Conservation (phyloP, 441 rosid species). For the Cnidoscolus chayamansa region DNA sequence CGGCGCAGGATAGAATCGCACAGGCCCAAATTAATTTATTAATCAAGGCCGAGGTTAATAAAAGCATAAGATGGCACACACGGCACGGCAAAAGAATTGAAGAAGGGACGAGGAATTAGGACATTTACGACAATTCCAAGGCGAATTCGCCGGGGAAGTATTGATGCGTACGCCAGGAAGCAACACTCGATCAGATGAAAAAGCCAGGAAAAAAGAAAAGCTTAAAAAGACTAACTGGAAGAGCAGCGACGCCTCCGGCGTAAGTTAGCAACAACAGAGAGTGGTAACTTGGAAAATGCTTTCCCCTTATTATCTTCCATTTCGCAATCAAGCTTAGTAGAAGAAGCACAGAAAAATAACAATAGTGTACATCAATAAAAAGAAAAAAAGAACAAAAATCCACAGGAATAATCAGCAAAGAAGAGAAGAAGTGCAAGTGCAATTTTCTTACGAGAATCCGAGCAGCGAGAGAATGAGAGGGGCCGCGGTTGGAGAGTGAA, state of each 20-base stretch:
- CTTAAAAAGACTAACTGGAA: neutral
- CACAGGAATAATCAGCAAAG: neutral
- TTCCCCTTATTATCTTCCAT: neutral
- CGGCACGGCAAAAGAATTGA: neutral
- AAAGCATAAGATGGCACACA: neutral
- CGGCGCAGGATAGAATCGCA: constrained; percentile 11
- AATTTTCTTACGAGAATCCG: constrained; percentile 66
- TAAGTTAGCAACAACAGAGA: neutral
- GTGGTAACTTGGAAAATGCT: neutral
- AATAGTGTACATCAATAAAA: neutral
- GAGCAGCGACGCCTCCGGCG: neutral
- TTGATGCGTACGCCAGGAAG: constrained; percentile 2
- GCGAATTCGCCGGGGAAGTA: constrained; percentile 1
- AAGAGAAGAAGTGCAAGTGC: neutral
- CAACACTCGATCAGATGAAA: neutral
- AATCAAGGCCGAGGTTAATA: neutral
- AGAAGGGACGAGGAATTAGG: neutral
- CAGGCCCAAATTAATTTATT: neutral
- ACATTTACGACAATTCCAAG: constrained; percentile 8
- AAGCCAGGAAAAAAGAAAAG: neutral
- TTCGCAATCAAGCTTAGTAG: too few species aligned
- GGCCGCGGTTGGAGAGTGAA: constrained; percentile 87
- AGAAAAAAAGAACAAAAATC: neutral
- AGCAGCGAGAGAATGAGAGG: constrained; percentile 92
- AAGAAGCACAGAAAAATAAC: too few species aligned